Evolutionary conservation across 2,329 filamentous ascomycete genomes (phyloP), one percentile per base, ranked within the genome.

Genomic region (Talaromyces piceae): DNA sequence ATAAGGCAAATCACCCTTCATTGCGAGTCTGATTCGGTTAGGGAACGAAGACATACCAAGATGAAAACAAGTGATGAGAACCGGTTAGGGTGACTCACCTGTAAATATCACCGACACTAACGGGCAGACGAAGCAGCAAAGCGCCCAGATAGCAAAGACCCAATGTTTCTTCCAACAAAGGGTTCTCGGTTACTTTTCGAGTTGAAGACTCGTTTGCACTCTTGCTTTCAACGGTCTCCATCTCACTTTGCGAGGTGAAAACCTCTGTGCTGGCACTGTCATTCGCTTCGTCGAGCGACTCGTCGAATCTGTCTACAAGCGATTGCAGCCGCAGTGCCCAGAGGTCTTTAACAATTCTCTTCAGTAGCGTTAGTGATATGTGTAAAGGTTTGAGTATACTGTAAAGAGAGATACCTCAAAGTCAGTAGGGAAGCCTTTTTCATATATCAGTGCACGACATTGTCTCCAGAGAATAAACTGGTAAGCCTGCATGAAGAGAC

Each of bases 381-480:
- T 41, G n/a, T 7, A 43, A 16, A 25, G n/a, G 2, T 9, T 1
- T 12, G 1, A 18, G 13, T n/a, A 48, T 4, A 12, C 11, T 13
- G 11, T 4, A 9, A 37, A 37, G 16, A 30, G 5, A 26, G 20
- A 8, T 57, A 80, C 83, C 74, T 95, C 89, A 11, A 96, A 75
- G 59, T 95, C 86, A 4, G 74, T 67, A 1, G 85, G 83, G 45
- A 93, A 77, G 0, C 79, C 78, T 63, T 83, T 83, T 5, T 77
- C 73, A 20, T 79, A 72, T 12, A 95, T 73, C 26, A 97, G 74
- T 76, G 85, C 91, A 62, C 80, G 71, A 13, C 88, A 72, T 72
- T 97, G 91, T 63, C 86, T 88, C 65, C 90, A 83, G 25, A 98
- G 73, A 45, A 97, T 78, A 27, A 95, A 74, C 68, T 97, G 91